These are phyloP conservation scores for Wickerhamomyces chaumierensis DNA, from an alignment of 805 yeast genomes.

Conservation along the genomic window DNA sequence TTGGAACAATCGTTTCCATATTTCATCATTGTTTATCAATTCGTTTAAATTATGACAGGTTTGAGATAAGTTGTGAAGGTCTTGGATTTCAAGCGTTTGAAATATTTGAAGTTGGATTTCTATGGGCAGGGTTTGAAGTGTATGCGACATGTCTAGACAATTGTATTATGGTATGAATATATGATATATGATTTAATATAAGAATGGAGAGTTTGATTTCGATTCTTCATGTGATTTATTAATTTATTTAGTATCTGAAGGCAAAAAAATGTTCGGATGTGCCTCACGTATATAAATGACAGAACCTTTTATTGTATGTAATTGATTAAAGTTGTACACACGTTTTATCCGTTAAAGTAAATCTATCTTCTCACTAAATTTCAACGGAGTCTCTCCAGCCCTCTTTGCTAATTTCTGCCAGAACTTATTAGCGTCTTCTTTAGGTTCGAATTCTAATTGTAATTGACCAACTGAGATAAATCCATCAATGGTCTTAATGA, in stretches of 20 bases:
- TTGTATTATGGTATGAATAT: too few relatives aligned
- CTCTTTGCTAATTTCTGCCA: slow-evolving; percentile 32
- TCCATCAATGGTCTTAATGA: slow-evolving; percentile 35
- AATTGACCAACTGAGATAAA: slow-evolving; percentile 24
- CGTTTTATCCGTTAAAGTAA: too few relatives aligned
- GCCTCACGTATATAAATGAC: too few relatives aligned
- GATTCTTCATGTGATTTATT: too few relatives aligned
- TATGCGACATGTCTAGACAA: too few relatives aligned
- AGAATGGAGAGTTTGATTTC: too few relatives aligned
- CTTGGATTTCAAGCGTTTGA: slow-evolving; percentile 25
- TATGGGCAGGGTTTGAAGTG: slow-evolving; percentile 20
- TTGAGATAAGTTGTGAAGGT: slow-evolving; percentile 21
- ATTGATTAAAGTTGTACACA: too few relatives aligned
- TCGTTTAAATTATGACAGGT: slow-evolving; percentile 19
- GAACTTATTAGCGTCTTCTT: slow-evolving; percentile 36
- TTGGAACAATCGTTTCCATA: slow-evolving; percentile 29
- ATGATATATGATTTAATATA: too few relatives aligned
- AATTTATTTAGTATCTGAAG: too few relatives aligned
- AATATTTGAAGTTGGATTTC: slow-evolving; percentile 26
- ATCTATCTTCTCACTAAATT: slow-evolving; percentile 5
- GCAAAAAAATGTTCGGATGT: too few relatives aligned
- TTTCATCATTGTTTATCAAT: slow-evolving; percentile 27
- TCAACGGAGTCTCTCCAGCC: slow-evolving; percentile 24
- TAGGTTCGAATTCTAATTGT: slow-evolving; percentile 44
- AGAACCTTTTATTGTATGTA: too few relatives aligned